Evolutionary conservation across 1,284 basidiomycete species (phyloP).

Genomic region (Trametes pubescens): DNA sequence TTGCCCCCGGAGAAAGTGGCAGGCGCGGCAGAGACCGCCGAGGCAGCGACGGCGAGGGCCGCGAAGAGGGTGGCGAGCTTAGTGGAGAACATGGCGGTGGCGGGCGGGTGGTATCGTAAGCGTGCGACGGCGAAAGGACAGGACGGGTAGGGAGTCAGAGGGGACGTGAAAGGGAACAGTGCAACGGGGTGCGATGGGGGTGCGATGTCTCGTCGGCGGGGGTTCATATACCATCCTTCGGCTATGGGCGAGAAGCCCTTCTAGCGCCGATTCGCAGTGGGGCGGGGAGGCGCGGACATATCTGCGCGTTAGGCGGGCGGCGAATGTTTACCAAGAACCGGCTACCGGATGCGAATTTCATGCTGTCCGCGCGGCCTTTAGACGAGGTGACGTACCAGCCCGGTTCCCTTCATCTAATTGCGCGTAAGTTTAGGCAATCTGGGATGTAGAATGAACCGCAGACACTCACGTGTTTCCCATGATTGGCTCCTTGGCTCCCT

Average conservation of each 20-base stretch:
- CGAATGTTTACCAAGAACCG: constrained; percentile 14
- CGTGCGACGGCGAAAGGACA: constrained; percentile 12
- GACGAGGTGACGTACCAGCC: not conserved
- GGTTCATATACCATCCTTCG: constrained; percentile 22
- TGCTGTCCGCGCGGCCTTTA: not conserved
- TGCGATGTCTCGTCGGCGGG: not conserved
- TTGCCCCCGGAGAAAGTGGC: constrained; percentile 25
- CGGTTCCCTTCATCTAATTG: not conserved
- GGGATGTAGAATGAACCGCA: not conserved
- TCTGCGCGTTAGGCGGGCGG: constrained; percentile 4
- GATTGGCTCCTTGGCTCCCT: too few species aligned
- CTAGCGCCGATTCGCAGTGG: constrained; percentile 16
- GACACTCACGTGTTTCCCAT: too few species aligned
- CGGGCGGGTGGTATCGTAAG: constrained; percentile 20
- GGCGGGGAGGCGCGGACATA: not conserved
- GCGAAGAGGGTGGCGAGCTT: constrained; percentile 37
- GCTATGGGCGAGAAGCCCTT: constrained; percentile 13
- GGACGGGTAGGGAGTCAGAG: constrained; percentile 14
- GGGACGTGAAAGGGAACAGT: constrained; percentile 15
- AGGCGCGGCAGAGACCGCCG: constrained; percentile 42
- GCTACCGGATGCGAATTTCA: constrained; percentile 12
- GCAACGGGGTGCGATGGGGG: constrained; percentile 17
- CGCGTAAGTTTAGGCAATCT: not conserved
- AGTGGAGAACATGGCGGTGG: constrained; percentile 33
- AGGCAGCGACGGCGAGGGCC: constrained; percentile 35